Evolutionary conservation across 2,329 filamentous ascomycete genomes (phyloP).

Genomic region (Cucurbitaria berberidis): DNA sequence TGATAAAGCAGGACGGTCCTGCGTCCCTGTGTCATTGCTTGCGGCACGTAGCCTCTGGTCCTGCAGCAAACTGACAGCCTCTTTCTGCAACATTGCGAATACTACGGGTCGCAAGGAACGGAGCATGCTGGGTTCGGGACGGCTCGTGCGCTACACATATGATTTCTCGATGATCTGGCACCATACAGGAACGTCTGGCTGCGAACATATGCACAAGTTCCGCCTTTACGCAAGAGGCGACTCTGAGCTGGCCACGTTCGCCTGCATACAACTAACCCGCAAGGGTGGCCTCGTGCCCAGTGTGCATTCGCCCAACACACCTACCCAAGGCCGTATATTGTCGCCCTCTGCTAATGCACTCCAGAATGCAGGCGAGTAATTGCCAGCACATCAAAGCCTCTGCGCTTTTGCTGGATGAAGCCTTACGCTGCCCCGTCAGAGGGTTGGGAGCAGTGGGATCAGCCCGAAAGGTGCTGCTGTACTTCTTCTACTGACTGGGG

Average conservation of each 20-base stretch:
- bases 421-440: constrained; percentile 36
- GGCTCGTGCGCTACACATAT: constrained; percentile 40
- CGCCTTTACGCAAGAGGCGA: constrained; percentile 41
- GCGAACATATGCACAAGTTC: constrained; percentile 43
- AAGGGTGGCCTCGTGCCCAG: constrained; percentile 45
- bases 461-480: constrained; percentile 32
- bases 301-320: constrained; percentile 50
- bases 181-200: constrained; percentile 38
- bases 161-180: constrained; percentile 47
- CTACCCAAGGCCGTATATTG: constrained; percentile 45
- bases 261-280: constrained; percentile 47
- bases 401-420: constrained; percentile 35
- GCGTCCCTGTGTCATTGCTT: constrained; percentile 11
- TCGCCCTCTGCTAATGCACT: constrained; percentile 46
- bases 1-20: constrained; percentile 13
- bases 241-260: constrained; percentile 47
- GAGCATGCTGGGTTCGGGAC: constrained; percentile 36
- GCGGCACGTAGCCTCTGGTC: constrained; percentile 20
- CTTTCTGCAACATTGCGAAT: constrained; percentile 17
- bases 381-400: constrained; percentile 52
- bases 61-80: constrained; percentile 25
- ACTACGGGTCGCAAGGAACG: constrained; percentile 19
- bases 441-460: constrained; percentile 22
- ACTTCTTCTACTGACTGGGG: constrained; percentile 43
- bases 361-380: constrained; percentile 43